Evolutionary conservation across 371 early-diverging fungal genomes (phyloP).

Genomic region (Entomophthora muscae): DNA sequence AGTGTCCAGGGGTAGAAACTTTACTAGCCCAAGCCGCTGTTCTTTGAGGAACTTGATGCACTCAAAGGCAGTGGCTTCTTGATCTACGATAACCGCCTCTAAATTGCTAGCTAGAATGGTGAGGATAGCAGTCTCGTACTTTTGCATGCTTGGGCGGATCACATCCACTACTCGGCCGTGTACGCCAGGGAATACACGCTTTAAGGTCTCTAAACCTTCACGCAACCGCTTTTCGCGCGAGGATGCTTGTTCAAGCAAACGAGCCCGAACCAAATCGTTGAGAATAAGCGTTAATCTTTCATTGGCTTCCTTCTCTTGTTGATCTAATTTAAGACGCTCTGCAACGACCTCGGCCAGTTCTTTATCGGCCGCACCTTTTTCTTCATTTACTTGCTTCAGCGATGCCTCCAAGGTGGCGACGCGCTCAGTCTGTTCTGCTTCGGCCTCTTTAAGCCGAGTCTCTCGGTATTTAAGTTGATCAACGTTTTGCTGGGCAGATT

Average conservation of each 20-base stretch:
- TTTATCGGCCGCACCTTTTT: slow-evolving; percentile 9
- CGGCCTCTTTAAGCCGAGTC: slow-evolving; percentile 23
- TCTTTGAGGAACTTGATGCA: slow-evolving; percentile 83
- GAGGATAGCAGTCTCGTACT: slow-evolving; percentile 75
- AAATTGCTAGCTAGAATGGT: slow-evolving; percentile 54
- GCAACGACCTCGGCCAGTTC: slow-evolving; percentile 17
- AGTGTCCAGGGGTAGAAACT: slow-evolving; percentile 87
- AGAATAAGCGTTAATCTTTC: slow-evolving; percentile 59
- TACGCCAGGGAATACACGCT: slow-evolving; percentile 73
- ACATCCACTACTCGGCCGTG: slow-evolving; percentile 84
- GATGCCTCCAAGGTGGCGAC: slow-evolving; percentile 17
- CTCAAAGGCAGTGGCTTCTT: slow-evolving; percentile 55
- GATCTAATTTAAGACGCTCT: slow-evolving; percentile 21
- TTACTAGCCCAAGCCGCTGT: slow-evolving; percentile 78
- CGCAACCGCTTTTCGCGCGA: slow-evolving; percentile 55
- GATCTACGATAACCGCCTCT: slow-evolving; percentile 67
- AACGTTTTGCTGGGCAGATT: slow-evolving; percentile 30
- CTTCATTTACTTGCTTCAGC: slow-evolving; percentile 10
- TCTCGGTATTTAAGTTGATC: slow-evolving; percentile 35
- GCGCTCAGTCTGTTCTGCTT: slow-evolving; percentile 24
- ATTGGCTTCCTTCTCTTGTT: slow-evolving; percentile 54
- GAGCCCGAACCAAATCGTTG: slow-evolving; percentile 58
- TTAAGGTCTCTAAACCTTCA: slow-evolving; percentile 59
- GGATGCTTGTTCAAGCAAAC: slow-evolving; percentile 59
- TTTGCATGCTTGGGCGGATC: slow-evolving; percentile 80